Evolutionary conservation across 805 yeast species (phyloP).

Genomic region (Starmerella etchellsii): DNA sequence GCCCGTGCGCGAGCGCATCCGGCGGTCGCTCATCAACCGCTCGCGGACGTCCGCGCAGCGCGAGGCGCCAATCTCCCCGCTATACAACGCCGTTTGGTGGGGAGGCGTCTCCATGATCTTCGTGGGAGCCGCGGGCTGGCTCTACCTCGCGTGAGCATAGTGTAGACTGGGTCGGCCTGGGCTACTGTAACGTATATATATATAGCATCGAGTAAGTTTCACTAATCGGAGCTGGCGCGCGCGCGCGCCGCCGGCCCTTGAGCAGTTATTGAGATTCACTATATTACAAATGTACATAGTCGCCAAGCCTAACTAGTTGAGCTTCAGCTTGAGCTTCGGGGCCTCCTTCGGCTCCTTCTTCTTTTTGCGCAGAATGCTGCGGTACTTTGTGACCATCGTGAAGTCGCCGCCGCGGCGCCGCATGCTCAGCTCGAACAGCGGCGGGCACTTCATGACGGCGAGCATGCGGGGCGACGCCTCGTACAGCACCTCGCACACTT

Average conservation of each 20-base stretch:
- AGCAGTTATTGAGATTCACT: too few species aligned
- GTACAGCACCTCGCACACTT: conserved; percentile 52
- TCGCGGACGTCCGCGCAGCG: conserved; percentile 55
- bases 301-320: neutral
- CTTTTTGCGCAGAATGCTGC: conserved; percentile 13
- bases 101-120: conserved; percentile 29
- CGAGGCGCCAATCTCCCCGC: conserved; percentile 12
- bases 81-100: conserved; percentile 29
- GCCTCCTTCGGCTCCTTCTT: neutral
- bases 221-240: too few species aligned
- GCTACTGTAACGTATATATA: too few species aligned
- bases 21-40: conserved; percentile 67
- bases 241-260: too few species aligned
- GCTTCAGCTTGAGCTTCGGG: neutral
- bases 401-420: conserved; percentile 32
- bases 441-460: conserved; percentile 57
- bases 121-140: conserved; percentile 25
- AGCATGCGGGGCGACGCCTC: conserved; percentile 45
- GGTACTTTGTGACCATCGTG: conserved; percentile 38
- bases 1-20: conserved; percentile 32
- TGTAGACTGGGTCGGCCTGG: too few species aligned
- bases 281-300: neutral
- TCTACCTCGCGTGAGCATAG: conserved; percentile 9
- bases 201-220: too few species aligned
- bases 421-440: conserved; percentile 53